These are phyloP conservation scores for Pterocarpus santalinus DNA, from an alignment of 306 rosid genomes.

Conservation along the genomic window DNA sequence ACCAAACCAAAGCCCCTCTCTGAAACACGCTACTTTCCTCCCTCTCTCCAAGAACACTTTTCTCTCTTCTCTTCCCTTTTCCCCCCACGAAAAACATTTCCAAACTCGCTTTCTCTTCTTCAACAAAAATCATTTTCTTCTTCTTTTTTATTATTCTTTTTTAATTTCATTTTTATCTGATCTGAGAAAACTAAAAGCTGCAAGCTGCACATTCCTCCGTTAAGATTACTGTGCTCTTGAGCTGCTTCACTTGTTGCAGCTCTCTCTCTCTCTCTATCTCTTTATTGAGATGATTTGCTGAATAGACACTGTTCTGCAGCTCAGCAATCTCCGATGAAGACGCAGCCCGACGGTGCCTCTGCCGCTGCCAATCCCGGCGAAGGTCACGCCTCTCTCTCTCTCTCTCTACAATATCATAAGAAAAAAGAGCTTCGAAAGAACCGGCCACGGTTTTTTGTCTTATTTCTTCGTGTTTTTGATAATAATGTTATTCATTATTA, in stretches of 20 bases:
- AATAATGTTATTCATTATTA: neutral
- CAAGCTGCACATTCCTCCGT: neutral
- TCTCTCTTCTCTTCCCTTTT: neutral
- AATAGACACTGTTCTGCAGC: neutral
- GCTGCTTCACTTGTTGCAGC: neutral
- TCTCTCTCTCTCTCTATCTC: neutral
- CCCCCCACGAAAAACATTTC: neutral
- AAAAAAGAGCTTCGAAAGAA: conserved; percentile 13
- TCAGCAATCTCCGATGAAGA: conserved; percentile 60
- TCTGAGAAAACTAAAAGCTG: conserved; percentile 36
- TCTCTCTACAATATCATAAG: neutral
- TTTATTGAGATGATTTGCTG: neutral
- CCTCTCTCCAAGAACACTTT: neutral
- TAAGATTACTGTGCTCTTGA: neutral
- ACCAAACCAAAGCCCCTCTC: neutral
- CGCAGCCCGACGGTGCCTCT: conserved; percentile 59
- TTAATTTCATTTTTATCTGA: conserved; percentile 17
- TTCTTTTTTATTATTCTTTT: neutral
- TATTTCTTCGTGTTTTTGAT: neutral
- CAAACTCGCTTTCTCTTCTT: neutral
- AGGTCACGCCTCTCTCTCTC: conserved; percentile 50
- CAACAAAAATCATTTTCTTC: conserved; percentile 1
- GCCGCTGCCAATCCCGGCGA: conserved; percentile 57
- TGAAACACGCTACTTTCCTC: neutral
- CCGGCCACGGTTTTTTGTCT: neutral